A percentile compares a stretch with the other conserved stretches of the same genome.
Conservation (phyloP, 179 eudicot species). For the Beta macrorhiza region DNA sequence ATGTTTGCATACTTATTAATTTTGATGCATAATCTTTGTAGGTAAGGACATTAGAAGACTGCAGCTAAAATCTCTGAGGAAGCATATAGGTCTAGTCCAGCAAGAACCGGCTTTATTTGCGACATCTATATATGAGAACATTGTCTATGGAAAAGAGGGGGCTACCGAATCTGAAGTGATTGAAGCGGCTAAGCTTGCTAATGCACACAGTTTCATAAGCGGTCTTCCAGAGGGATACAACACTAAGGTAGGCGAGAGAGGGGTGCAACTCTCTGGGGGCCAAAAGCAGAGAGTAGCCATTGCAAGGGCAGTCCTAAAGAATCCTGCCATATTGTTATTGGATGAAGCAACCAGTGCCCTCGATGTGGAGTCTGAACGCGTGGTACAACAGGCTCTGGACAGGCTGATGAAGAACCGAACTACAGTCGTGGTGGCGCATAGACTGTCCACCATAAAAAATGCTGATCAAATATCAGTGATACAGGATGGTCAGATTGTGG, state of each 20-base stretch:
- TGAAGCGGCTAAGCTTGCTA: conserved; percentile 87
- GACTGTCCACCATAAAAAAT: conserved; percentile 79
- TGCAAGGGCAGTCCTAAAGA: conserved; percentile 83
- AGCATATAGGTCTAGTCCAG: conserved; percentile 84
- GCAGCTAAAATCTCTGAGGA: conserved; percentile 74
- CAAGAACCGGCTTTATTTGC: conserved; percentile 98
- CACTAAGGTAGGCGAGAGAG: conserved; percentile 89
- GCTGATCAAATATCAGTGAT: conserved; percentile 85
- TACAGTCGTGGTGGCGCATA: conserved; percentile 79
- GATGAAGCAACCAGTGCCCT: conserved; percentile 97
- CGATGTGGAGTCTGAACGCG: conserved; percentile 79
- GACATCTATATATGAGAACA: conserved; percentile 85
- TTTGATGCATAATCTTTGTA: conserved; percentile 23
- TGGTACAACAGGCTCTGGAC: conserved; percentile 86
- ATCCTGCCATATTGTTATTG: conserved; percentile 70
- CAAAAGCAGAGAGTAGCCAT: conserved; percentile 98
- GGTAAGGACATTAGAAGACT: conserved; percentile 82
- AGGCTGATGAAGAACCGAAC: conserved; percentile 86
- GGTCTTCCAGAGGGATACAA: conserved; percentile 90
- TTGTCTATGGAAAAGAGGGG: conserved; percentile 87
- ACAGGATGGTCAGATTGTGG: conserved; percentile 79
- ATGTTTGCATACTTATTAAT: background rate
- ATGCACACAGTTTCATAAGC: conserved; percentile 87
- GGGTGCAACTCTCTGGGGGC: conserved; percentile 91
- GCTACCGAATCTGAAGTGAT: conserved; percentile 83